Evolutionary conservation across 305 asterid genomes (phyloP).

Genomic region (Fraxinus sp.): DNA sequence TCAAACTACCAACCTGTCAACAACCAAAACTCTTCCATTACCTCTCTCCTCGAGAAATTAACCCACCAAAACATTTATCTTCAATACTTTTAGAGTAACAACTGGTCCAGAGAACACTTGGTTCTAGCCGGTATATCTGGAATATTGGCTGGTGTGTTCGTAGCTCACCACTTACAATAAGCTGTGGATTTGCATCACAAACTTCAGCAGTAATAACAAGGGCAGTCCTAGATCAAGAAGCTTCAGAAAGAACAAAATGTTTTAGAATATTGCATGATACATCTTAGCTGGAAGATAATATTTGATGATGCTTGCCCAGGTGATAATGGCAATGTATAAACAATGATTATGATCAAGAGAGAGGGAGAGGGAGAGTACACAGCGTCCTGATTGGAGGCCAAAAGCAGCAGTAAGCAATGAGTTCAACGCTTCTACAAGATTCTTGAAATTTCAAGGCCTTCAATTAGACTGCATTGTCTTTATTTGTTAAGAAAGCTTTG

Average conservation of each 20-base stretch:
- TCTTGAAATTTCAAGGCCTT: neutral
- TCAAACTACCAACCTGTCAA: constrained; percentile 40
- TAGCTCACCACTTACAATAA: neutral
- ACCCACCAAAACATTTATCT: constrained; percentile 37
- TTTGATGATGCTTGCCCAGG: neutral
- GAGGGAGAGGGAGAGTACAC: constrained; percentile 6
- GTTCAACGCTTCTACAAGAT: neutral
- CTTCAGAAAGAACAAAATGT: constrained; percentile 5
- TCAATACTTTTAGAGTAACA: constrained; percentile 39
- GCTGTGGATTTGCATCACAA: constrained; percentile 40
- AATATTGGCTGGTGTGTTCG: neutral
- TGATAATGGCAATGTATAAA: neutral
- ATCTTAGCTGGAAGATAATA: neutral
- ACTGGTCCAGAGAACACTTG: constrained; percentile 40
- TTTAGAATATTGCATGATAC: neutral
- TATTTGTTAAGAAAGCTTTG: neutral
- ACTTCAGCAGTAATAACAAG: constrained; percentile 47
- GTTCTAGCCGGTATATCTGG: neutral
- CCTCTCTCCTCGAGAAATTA: constrained; percentile 42
- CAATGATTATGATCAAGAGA: neutral
- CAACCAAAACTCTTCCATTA: constrained; percentile 41
- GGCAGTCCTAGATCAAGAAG: constrained; percentile 31
- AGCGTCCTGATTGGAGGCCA: neutral
- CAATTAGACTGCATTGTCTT: neutral
- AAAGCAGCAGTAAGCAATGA: neutral